A percentile compares a stretch with the other conserved stretches of the same genome.
Evolutionary conservation across 768 basidiomycete species (phyloP).

Genomic region (Clathrus columnatus): DNA sequence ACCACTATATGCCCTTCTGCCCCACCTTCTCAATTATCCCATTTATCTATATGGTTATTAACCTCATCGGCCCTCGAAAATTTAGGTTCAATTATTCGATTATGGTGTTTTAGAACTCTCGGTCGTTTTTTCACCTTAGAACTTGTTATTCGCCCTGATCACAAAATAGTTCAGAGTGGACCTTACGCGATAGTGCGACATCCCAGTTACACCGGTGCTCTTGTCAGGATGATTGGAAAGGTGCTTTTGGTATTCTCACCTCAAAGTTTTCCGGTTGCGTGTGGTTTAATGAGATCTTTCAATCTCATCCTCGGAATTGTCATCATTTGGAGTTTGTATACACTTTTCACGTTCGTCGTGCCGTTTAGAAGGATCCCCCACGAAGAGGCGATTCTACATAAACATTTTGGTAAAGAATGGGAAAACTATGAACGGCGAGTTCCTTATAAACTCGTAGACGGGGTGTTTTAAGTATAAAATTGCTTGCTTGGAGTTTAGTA

Average conservation of each 20-base stretch:
- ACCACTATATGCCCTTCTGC: too few relatives aligned
- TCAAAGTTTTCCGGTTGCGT: not conserved
- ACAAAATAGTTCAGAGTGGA: constrained; percentile 15
- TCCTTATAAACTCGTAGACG: constrained; percentile 16
- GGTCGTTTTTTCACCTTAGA: constrained; percentile 17
- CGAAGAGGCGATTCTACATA: not conserved
- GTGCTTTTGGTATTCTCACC: not conserved
- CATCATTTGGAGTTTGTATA: not conserved
- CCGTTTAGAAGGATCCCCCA: not conserved
- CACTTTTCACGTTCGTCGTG: not conserved
- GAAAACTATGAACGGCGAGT: not conserved
- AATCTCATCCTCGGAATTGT: not conserved
- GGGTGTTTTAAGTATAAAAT: too few relatives aligned
- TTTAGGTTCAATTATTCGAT: too few relatives aligned
- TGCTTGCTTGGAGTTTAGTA: too few relatives aligned
- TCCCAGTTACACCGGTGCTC: constrained; percentile 9
- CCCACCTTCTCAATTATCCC: too few relatives aligned
- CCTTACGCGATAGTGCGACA: constrained; percentile 19
- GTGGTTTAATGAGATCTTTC: not conserved
- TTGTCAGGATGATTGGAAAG: constrained; percentile 7
- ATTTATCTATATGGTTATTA: too few relatives aligned
- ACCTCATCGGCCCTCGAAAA: too few relatives aligned
- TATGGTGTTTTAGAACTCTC: constrained; percentile 14
- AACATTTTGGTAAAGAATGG: not conserved
- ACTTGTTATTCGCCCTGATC: constrained; percentile 15